Base-by-base conservation (phyloP, 1,284 basidiomycete species). In the Ganoderma sp. region DNA sequence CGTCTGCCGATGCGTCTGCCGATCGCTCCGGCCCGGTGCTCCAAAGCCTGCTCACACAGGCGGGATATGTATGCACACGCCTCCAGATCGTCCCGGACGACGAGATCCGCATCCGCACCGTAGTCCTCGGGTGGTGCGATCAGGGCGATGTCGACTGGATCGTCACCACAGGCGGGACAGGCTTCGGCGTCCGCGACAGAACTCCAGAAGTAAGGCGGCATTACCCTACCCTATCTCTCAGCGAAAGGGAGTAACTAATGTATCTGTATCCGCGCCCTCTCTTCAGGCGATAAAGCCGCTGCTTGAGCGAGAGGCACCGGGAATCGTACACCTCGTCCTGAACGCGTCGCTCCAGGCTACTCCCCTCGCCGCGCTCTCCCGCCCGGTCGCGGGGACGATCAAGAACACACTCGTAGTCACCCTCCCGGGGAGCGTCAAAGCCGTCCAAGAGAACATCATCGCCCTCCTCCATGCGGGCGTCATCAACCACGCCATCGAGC, bases 81-180 rank as follows among this genome's bases (percentile, higher is more conserved):
- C 68, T 69, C 22, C 69, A 70, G 37, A 81, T 85, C 72, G 89
- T 93, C 0, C 84, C 91, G 48, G 93, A 95, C 74, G 88, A 93
- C 60, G 79, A 84, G 59, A 71, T 75, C 0, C 75, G 75, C 50
- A 92, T 95, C 60, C 82, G 81, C 37, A 74, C 77, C 9, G 77
- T 78, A 8, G 81, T 94, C 14, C 79, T 78, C 62, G 74, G 75
- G 10, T 89, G 87, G 84, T 81, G 79, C 50, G 76, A 79, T 3
- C 75, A 80, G 2, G 81, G 79, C 4, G 75, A 81, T 19, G 78
- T 89, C n/a, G 90, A 93, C 76, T 89, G 88, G 85, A 84, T 94
- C 69, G 81, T 96, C 67, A 94, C 93, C 4, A 93, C 91, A 0
- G 95, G 95, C 12, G 95, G 95, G 2, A 97, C 95, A 0, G 95